phyloP scores from a whole-genome alignment of 2,329 filamentous ascomycete species.

The Raffaelea arxii region DNA sequence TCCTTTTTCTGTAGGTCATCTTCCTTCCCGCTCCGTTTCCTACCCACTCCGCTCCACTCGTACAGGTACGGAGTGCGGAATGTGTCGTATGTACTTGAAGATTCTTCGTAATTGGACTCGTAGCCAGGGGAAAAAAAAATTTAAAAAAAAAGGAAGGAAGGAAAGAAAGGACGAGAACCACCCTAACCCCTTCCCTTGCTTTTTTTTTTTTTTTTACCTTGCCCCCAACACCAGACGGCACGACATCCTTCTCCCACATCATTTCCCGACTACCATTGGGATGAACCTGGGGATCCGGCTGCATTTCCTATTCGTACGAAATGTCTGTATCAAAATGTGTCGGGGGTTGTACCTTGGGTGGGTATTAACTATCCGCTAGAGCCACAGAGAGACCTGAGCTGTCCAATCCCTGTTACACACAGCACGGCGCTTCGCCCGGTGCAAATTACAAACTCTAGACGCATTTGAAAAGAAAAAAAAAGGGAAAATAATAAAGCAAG shows the following conservation, averaged over 20 bases:
- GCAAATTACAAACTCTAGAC: too few species aligned
- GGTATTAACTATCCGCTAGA: too few species aligned
- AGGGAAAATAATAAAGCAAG: neutral
- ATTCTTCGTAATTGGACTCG: too few species aligned
- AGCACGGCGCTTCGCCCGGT: too few species aligned
- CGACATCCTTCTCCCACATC: slow-evolving; percentile 7
- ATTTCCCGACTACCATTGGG: slow-evolving; percentile 6
- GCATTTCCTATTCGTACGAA: slow-evolving; percentile 10
- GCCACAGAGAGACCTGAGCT: too few species aligned
- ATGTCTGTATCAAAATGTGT: slow-evolving; percentile 10
- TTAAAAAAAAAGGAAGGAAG: neutral
- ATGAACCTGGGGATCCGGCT: slow-evolving; percentile 12
- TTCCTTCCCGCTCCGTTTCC: neutral
- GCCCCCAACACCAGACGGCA: slow-evolving; percentile 5
- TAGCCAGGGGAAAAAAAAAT: too few species aligned
- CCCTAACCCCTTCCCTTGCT: neutral
- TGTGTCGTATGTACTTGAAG: neutral
- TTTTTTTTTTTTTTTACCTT: neutral
- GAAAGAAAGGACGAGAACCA: neutral
- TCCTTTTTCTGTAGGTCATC: neutral
- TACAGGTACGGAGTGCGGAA: neutral
- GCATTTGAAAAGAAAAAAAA: too few species aligned
- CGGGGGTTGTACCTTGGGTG: slow-evolving; percentile 10
- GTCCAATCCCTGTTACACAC: too few species aligned
- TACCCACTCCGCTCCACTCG: neutral